Evolutionary conservation across 345 rosid genomes (phyloP).

Genomic region (Kandelia obovata): DNA sequence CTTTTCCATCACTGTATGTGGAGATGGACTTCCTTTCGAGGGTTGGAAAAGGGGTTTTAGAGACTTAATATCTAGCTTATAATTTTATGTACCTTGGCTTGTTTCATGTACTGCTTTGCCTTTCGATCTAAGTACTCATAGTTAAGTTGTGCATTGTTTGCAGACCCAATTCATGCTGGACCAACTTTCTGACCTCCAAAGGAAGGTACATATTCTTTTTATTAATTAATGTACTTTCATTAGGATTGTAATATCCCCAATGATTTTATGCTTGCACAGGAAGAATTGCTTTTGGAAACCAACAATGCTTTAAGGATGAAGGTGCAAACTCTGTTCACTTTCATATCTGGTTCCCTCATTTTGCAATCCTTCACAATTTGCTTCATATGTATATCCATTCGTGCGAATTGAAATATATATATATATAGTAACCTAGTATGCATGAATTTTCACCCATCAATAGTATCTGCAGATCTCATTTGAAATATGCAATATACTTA

Average conservation of each 20-base stretch:
- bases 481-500: too few relatives aligned
- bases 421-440: too few relatives aligned
- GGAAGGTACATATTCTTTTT: constrained; percentile 25
- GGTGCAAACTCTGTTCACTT: constrained; percentile 2
- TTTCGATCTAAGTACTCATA: too few relatives aligned
- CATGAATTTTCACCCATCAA: too few relatives aligned
- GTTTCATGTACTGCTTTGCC: too few relatives aligned
- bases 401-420: not conserved
- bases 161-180: constrained; percentile 28
- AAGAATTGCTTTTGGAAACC: constrained; percentile 24
- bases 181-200: constrained; percentile 40
- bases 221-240: not conserved
- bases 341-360: not conserved
- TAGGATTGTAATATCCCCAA: not conserved
- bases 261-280: constrained; percentile 17
- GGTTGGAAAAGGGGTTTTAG: too few relatives aligned
- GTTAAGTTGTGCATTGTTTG: not conserved
- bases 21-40: too few relatives aligned
- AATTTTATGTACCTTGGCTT: too few relatives aligned
- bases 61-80: too few relatives aligned
- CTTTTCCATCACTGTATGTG: too few relatives aligned
- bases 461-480: too few relatives aligned
- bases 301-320: constrained; percentile 26
- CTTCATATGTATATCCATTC: not conserved
- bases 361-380: not conserved